These are phyloP conservation scores for Colletotrichum navitas DNA, from an alignment of 2,329 filamentous ascomycete species.

Conservation along the genomic window DNA sequence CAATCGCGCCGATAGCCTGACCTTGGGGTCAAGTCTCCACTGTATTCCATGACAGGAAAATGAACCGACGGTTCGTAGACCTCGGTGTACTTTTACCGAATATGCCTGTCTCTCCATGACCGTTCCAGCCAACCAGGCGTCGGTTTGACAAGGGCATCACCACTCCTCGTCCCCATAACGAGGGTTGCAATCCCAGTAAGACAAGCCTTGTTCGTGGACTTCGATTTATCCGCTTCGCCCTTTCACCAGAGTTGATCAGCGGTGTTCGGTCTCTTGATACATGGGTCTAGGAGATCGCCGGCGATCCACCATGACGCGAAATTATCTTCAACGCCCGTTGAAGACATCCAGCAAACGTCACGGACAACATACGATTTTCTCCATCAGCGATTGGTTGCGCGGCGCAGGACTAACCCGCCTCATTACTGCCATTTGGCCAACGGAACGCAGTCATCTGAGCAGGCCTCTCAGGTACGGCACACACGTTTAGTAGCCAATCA, in stretches of 20 bases:
- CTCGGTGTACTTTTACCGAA: constrained; percentile 7
- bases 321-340: neutral
- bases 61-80: neutral
- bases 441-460: neutral
- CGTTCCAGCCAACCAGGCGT: neutral
- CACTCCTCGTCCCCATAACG: neutral
- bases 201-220: constrained; percentile 22
- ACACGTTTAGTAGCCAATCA: neutral
- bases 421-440: neutral
- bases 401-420: neutral
- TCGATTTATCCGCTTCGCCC: constrained; percentile 26
- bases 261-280: neutral
- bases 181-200: neutral
- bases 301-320: neutral
- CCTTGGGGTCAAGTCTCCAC: neutral
- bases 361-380: neutral
- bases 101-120: neutral
- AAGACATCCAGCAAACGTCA: neutral
- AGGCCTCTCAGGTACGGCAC: neutral
- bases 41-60: neutral
- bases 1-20: neutral
- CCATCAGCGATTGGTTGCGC: neutral
- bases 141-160: neutral
- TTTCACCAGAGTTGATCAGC: neutral
- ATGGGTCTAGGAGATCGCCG: neutral